Evolutionary conservation across 2,329 filamentous ascomycete species (phyloP).

Genomic region (Ophiostoma quercus): DNA sequence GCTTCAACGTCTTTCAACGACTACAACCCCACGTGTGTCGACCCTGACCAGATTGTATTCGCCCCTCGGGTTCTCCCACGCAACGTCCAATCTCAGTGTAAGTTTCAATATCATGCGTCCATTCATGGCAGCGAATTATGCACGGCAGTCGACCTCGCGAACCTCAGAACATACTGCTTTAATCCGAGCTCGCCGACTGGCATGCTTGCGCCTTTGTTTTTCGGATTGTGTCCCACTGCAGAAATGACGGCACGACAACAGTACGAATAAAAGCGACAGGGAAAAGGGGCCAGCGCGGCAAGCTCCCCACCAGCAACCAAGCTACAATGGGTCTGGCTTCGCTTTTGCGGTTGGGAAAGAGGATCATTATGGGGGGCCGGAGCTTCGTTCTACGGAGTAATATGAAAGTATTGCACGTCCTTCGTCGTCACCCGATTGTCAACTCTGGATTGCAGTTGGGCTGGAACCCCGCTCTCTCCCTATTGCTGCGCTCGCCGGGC

Average conservation of each 20-base stretch:
- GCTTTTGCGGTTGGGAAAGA: neutral
- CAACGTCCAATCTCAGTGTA: neutral
- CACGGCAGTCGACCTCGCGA: neutral
- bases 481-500: neutral
- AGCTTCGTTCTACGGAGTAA: neutral
- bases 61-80: neutral
- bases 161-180: neutral
- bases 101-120: neutral
- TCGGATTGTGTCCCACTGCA: neutral
- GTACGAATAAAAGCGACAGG: neutral
- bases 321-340: slow-evolving; percentile 2
- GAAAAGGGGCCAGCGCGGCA: slow-evolving; percentile 7
- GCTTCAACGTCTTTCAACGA: slow-evolving; percentile 3
- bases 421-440: slow-evolving; percentile 9
- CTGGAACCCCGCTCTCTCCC: slow-evolving; percentile 13
- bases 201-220: neutral
- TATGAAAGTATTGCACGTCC: neutral
- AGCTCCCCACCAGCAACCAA: neutral
- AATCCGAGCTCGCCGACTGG: slow-evolving; percentile 2
- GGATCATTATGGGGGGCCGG: neutral
- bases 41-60: neutral
- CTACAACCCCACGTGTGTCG: neutral
- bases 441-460: neutral
- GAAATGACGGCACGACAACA: neutral
- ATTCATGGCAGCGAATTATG: neutral